A percentile compares a stretch with the other conserved stretches of the same genome.
phyloP scores from a whole-genome alignment of 257 asterid species.

The Salvia splendens region DNA sequence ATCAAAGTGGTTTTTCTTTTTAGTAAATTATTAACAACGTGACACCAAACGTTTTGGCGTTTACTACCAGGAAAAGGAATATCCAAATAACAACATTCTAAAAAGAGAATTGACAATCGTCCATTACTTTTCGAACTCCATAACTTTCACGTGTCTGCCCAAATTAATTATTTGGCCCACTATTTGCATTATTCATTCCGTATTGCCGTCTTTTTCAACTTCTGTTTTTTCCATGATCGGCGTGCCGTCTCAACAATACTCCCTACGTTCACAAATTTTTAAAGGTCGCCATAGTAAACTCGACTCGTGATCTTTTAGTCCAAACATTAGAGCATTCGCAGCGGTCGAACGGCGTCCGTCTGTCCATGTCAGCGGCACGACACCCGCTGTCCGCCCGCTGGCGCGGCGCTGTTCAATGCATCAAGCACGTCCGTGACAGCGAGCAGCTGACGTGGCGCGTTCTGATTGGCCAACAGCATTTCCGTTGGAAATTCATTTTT shows the following conservation, averaged over 20 bases:
- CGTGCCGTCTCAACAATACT: constrained; percentile 12
- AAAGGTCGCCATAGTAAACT: too few relatives aligned
- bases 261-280: too few relatives aligned
- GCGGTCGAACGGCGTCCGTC: too few relatives aligned
- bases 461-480: too few relatives aligned
- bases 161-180: background rate
- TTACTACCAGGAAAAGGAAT: constrained; percentile 24
- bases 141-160: background rate
- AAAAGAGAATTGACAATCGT: constrained; percentile 11
- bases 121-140: background rate
- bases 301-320: too few relatives aligned
- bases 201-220: background rate
- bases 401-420: too few relatives aligned
- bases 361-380: too few relatives aligned
- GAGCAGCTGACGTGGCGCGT: too few relatives aligned
- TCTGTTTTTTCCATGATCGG: constrained; percentile 1
- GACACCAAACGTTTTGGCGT: background rate
- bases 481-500: too few relatives aligned
- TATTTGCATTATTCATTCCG: constrained; percentile 8
- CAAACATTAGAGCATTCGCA: too few relatives aligned
- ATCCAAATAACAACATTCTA: constrained; percentile 6
- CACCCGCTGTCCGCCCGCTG: too few relatives aligned
- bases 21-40: background rate
- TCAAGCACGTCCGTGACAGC: too few relatives aligned
- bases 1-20: constrained; percentile 12